Evolutionary conservation across 495 filamentous ascomycete genomes (phyloP), one percentile per base, ranked within the genome.

Genomic region (Glonium stellatum): DNA sequence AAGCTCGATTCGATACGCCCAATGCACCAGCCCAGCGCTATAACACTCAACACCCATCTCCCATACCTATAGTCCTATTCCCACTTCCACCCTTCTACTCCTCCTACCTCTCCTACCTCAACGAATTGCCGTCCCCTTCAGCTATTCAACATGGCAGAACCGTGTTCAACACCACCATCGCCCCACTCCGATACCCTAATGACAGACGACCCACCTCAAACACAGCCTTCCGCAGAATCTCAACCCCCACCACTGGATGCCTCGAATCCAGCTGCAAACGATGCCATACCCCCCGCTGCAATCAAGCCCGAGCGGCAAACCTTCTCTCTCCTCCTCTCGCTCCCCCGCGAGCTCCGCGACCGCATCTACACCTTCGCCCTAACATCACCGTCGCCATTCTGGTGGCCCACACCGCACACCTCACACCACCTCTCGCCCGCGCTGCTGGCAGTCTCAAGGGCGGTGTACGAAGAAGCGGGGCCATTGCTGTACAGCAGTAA

Each of bases 281-380:
- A 51, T 25, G 13, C 48, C 25, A 23, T 22, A 4, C 18, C n/a
- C 48, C 5, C 48, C 21, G 25, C 48, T 9, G 19, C 19, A 23
- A 51, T 9, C 21, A 15, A 18, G 21, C 48, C 21, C 21, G 19
- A 18, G 13, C 13, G 21, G 15, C 6, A 23, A 22, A 51, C 57
- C 25, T 58, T 64, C 49, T 69, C 64, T 13, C 62, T 63, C 1
- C 58, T 75, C 22, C 72, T 75, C 61, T 60, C 55, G 0, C 68
- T 75, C 10, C 73, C 73, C 6, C 66, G 70, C 47, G 72, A 74
- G 57, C 58, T 75, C 25, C 67, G 73, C 52, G 70, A 72, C 58
- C 61, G 60, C 13, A 68, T 75, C 51, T 75, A 73, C 65, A 66
- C 67, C 67, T 6, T 10, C 47, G 39, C 42, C 50, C 34, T 31